Base-by-base conservation (phyloP, 129 eudicot genomes). In the carrot (Daucus carota) region DNA sequence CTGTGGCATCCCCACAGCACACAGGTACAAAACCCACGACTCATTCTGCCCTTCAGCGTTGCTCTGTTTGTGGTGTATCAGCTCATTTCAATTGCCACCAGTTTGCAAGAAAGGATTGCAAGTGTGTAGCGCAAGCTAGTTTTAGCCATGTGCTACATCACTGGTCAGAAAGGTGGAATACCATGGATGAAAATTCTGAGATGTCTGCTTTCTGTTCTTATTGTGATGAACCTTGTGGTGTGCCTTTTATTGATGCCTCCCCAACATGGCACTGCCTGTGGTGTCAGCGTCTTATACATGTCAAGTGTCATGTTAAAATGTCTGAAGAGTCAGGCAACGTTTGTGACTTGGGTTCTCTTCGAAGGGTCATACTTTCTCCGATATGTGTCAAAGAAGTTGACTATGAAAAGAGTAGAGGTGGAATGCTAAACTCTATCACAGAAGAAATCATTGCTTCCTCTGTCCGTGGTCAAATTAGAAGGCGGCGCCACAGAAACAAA, bases 241-340 rank as follows among this genome's bases (percentile, higher is more conserved):
- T 89, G 71, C 93, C 97, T 52, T 87, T 92, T 77, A 85, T 92
- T 78, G 96, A 89, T 47, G 97, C 87, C 74, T 92, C 97, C 62
- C 92, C 97, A 17, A 83, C 93, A 57, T 92, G 97, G 97, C 87
- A 92, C 81, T 92, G 97, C 84, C 81, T 88, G 73, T 92, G 97
- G 97, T 92, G 97, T 81, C 97, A 92, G 29, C 87, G 92, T 43
- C 82, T 86, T 24, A 86, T 92, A 81, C 97, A 92, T 83, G 96
- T 92, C 26, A 85, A 86, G 50, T 92, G 97, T 68, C 97, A 92
- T 79, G 81, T 86, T 31, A 88, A 83, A 50, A 86, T 88, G 93
- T 84, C 79, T 29, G 87, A 84, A 44, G 97, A 92, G 78, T 81
- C 82, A 5, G 97, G 93, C 33, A 92, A 92, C 80, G 76, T 80